Evolutionary conservation across 1,284 basidiomycete genomes (phyloP).

Genomic region (Apiotrichum gamsii): DNA sequence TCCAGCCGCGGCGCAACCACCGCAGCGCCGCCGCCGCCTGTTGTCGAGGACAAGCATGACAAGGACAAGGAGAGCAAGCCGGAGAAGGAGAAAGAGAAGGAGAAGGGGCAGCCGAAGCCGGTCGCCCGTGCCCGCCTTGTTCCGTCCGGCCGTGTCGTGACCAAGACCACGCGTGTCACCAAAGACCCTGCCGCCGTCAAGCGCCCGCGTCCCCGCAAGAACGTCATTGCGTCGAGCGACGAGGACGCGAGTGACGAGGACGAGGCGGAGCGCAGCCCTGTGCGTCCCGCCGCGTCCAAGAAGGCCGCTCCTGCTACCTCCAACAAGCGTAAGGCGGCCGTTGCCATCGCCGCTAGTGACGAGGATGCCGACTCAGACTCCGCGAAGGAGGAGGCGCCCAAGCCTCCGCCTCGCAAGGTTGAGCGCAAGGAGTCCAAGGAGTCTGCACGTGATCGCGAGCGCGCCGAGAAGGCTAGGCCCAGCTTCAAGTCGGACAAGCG

Average conservation of each 20-base stretch:
- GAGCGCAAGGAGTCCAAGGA: too few relatives aligned
- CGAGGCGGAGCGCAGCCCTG: not conserved
- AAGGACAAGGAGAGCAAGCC: too few relatives aligned
- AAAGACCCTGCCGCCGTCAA: slow-evolving; percentile 10
- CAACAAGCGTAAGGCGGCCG: slow-evolving; percentile 2
- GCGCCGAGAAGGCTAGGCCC: too few relatives aligned
- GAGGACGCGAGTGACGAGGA: slow-evolving; percentile 10
- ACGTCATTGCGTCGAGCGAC: slow-evolving; percentile 17
- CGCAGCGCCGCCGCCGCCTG: too few relatives aligned
- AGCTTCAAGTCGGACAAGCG: not conserved
- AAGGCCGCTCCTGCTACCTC: not conserved
- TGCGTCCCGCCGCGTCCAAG: not conserved
- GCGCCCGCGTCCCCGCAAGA: slow-evolving; percentile 13
- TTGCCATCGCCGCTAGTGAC: not conserved
- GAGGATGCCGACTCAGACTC: slow-evolving; percentile 4
- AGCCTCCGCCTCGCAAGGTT: slow-evolving; percentile 1
- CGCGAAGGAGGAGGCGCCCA: slow-evolving; percentile 6
- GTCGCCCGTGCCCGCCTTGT: not conserved
- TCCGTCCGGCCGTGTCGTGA: too few relatives aligned
- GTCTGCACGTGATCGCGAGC: not conserved
- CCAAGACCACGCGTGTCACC: not conserved
- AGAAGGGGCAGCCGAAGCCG: not conserved
- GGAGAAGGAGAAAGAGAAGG: too few relatives aligned
- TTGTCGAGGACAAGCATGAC: too few relatives aligned
- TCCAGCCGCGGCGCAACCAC: slow-evolving; percentile 1